Conservation (phyloP, 768 basidiomycete genomes). For the Tulasnella sp. region DNA sequence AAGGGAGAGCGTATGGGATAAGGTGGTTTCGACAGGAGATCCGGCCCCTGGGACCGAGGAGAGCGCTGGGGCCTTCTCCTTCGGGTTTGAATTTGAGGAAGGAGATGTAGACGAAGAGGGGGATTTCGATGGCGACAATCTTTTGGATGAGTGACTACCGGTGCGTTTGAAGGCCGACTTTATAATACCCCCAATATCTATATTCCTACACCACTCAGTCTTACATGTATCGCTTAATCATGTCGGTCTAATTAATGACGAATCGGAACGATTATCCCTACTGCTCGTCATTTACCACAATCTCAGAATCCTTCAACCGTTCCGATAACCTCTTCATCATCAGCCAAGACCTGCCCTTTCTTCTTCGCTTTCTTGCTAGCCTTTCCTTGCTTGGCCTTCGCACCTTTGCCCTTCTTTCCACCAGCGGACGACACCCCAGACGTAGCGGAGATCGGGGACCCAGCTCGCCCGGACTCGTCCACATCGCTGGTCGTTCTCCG, state of each 20-base stretch:
- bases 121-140: background rate
- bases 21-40: background rate
- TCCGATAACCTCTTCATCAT: constrained; percentile 6
- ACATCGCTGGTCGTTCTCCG: background rate
- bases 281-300: background rate
- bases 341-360: background rate
- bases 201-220: background rate
- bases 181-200: background rate
- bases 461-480: background rate
- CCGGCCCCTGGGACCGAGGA: background rate
- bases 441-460: background rate
- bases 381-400: background rate
- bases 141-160: too few relatives aligned
- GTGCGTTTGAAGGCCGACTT: too few relatives aligned
- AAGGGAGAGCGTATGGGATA: constrained; percentile 1
- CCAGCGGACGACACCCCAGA: background rate
- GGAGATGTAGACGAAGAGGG: constrained; percentile 10
- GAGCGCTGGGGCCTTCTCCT: constrained; percentile 6
- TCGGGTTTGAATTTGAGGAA: constrained; percentile 16
- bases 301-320: background rate
- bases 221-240: too few relatives aligned
- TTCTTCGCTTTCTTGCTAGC: background rate
- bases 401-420: background rate
- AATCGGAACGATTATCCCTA: background rate
- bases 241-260: background rate